phyloP scores from a whole-genome alignment of 208 protist genomes.

The Crithidia thermophila region DNA sequence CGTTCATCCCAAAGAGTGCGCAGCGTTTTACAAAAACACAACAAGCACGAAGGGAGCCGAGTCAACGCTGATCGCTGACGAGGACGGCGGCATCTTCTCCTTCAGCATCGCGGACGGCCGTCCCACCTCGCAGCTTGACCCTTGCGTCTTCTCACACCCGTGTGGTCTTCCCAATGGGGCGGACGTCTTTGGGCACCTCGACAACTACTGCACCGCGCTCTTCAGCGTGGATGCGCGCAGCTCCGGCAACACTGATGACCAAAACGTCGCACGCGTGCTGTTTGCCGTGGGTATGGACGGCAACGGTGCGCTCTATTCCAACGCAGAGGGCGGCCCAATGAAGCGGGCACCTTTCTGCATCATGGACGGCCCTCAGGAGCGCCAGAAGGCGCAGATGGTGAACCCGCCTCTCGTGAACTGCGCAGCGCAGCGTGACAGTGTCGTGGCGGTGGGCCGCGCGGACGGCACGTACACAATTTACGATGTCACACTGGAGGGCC shows the following conservation, averaged over 20 bases:
- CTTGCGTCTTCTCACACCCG: slow-evolving; percentile 43
- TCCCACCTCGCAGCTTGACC: slow-evolving; percentile 26
- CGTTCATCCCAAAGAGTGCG: slow-evolving; percentile 47
- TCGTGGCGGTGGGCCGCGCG: slow-evolving; percentile 56
- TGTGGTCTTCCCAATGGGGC: slow-evolving; percentile 7
- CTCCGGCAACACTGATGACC: background rate
- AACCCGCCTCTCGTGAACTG: slow-evolving; percentile 79
- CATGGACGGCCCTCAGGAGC: background rate
- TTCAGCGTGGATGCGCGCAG: slow-evolving; percentile 11
- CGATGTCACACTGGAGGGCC: slow-evolving; percentile 26
- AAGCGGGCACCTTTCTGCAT: slow-evolving; percentile 15
- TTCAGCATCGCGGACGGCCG: slow-evolving; percentile 31
- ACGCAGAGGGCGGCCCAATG: slow-evolving; percentile 15
- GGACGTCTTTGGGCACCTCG: slow-evolving; percentile 42
- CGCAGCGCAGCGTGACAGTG: slow-evolving; percentile 31
- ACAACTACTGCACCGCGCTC: slow-evolving; percentile 55
- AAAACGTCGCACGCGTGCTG: slow-evolving; percentile 13
- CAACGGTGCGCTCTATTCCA: slow-evolving; percentile 43
- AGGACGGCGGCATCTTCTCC: slow-evolving; percentile 63
- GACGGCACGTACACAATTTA: slow-evolving; percentile 73
- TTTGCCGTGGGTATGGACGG: slow-evolving; percentile 76
- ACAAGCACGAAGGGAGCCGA: slow-evolving; percentile 10
- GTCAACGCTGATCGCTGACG: slow-evolving; percentile 55
- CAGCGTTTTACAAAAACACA: slow-evolving; percentile 29
- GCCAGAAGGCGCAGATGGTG: slow-evolving; percentile 42